Base-by-base conservation (phyloP, 192 early-diverging fungal species). In the Chytriomyces confervae region DNA sequence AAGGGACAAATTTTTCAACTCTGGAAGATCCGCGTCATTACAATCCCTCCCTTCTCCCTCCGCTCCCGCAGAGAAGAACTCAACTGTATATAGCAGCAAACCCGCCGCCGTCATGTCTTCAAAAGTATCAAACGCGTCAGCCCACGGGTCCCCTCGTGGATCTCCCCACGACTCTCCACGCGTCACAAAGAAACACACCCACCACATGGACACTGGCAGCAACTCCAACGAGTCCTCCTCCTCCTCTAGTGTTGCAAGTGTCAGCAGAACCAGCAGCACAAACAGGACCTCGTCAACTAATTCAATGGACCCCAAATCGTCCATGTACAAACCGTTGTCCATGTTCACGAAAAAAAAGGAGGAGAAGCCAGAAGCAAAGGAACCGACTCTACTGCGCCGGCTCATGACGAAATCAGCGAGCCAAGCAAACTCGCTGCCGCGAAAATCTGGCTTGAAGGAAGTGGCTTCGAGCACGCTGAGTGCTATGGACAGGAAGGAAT, bases 401-500 rank as follows among this genome's bases (percentile, higher is more conserved):
- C 53, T 57, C 20, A 57, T 57, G 53, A 57, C 53, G 16, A 57
- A 57, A 20, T n/a, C 36, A 36, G 36, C 36, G 36, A 36, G 36
- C 36, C 36, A 36, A 36, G 36, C 36, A 36, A 36, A 36, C 36
- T 61, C 57, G 57, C 57, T 4, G 16, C 57, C 57, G 57, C 57
- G 57, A 18, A 57, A 27, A 18, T 13, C 16, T 66, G 18, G 13
- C 13, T 13, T 27, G 29, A 27, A 66, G 44, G 44, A 45, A n/a
- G 27, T 48, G 0, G 36, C 68, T 9, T 49, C 70, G 4, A 60
- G 20, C 91, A 94, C 72, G 94, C 95, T 62, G 85, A 87, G 64
- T 82, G 95, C 67, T 3, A 13, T 57, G 53, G 53, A 85, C 89
- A 65, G 91, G 90, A 62, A 95, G 94, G 46, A 78, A 95, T 57